Percentiles rank a stretch among this genome's conserved stretches.
Evolutionary conservation across 2,329 filamentous ascomycete genomes (phyloP).

Genomic region (Hymenotorrendiella dingleyae): DNA sequence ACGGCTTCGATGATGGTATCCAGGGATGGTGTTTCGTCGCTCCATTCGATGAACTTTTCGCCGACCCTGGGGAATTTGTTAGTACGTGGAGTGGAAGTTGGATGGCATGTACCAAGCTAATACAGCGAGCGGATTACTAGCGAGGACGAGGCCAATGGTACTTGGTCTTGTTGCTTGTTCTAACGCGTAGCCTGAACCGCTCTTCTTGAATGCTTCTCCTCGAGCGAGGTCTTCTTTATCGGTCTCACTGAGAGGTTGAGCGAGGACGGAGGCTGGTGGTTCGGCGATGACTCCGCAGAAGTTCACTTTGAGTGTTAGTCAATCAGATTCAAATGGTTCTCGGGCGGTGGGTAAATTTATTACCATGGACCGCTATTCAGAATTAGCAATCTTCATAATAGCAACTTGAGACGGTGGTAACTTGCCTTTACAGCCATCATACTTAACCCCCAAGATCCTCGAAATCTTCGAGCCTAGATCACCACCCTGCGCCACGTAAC

Average conservation of each 20-base stretch:
- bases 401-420: no score
- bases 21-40: conserved; percentile 20
- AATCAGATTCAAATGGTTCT: no score
- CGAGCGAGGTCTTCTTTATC: conserved; percentile 44
- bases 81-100: no score
- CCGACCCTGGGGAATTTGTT: not conserved
- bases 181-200: conserved; percentile 43
- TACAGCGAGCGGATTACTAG: conserved; percentile 48
- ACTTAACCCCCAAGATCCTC: conserved; percentile 9
- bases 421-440: conserved; percentile 15
- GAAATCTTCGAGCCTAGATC: conserved; percentile 34
- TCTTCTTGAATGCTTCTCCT: conserved; percentile 33
- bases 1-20: conserved; percentile 43
- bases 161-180: conserved; percentile 49
- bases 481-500: conserved; percentile 14
- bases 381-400: no score
- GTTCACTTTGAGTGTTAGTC: no score
- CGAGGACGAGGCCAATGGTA: conserved; percentile 50
- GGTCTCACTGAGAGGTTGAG: not conserved
- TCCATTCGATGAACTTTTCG: conserved; percentile 50
- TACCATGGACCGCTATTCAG: no score
- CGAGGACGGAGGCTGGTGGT: no score
- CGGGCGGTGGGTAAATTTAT: no score
- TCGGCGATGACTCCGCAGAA: no score
- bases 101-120: conserved; percentile 40